phyloP scores from a whole-genome alignment of 2,329 filamentous ascomycete species.

The Albifimbria verrucaria region DNA sequence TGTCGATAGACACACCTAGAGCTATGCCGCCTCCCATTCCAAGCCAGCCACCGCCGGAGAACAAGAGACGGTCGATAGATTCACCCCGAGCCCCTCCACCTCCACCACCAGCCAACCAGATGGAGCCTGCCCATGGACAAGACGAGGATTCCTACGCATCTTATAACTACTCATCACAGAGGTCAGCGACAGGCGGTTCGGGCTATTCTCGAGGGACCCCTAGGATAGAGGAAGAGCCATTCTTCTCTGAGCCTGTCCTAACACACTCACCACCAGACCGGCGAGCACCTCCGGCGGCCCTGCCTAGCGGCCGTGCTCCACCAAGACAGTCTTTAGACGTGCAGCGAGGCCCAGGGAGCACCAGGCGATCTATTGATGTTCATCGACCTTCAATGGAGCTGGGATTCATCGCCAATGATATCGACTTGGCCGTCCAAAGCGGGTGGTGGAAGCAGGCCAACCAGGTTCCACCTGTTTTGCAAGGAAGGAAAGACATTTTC shows the following conservation, averaged over 20 bases:
- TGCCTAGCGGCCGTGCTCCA: constrained; percentile 17
- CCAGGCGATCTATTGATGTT: constrained; percentile 68
- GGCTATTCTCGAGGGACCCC: constrained; percentile 32
- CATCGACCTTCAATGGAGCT: constrained; percentile 71
- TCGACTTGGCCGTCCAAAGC: constrained; percentile 71
- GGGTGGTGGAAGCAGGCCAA: constrained; percentile 88
- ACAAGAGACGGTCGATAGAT: constrained; percentile 62
- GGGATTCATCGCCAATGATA: constrained; percentile 81
- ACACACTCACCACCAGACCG: constrained; percentile 42
- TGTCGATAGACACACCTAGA: constrained; percentile 69
- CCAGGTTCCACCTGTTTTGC: constrained; percentile 74
- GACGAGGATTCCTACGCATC: constrained; percentile 70
- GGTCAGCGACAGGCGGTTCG: constrained; percentile 22
- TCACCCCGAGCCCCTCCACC: constrained; percentile 63
- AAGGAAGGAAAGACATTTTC: constrained; percentile 78
- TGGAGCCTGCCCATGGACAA: constrained; percentile 25
- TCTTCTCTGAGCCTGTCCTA: constrained; percentile 47
- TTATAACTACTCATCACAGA: constrained; percentile 45
- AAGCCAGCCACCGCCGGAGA: constrained; percentile 49
- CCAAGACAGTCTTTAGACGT: constrained; percentile 32
- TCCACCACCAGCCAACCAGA: constrained; percentile 22
- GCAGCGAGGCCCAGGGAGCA: constrained; percentile 36
- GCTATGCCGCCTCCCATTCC: constrained; percentile 67
- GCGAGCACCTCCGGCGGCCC: constrained; percentile 39
- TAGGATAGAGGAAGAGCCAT: constrained; percentile 42